Conservation (phyloP, 805 yeast species). For the Ogataea salicorniae region DNA sequence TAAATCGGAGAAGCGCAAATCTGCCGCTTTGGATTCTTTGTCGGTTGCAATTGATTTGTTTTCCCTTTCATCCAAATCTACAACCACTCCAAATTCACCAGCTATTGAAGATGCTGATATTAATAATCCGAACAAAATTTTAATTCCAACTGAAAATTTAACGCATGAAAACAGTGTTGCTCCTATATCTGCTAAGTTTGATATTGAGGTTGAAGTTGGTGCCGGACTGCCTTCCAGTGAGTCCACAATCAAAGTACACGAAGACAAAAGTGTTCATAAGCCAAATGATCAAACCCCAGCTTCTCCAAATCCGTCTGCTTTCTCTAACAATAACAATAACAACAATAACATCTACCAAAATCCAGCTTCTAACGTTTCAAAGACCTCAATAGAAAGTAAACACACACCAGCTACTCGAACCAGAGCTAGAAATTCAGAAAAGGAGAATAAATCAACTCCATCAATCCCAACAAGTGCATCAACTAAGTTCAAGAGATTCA, state of each 20-base stretch:
- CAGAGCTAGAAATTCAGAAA: slow-evolving; percentile 16
- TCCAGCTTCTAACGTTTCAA: background rate
- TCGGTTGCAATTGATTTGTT: slow-evolving; percentile 29
- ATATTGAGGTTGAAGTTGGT: slow-evolving; percentile 1
- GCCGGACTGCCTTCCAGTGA: background rate
- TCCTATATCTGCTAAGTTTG: background rate
- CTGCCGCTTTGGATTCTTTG: slow-evolving; percentile 30
- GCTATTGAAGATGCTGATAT: slow-evolving; percentile 3
- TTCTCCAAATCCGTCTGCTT: too few relatives aligned
- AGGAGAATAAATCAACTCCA: slow-evolving; percentile 17
- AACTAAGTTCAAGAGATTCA: slow-evolving; percentile 28
- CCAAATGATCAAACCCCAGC: background rate
- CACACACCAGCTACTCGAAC: background rate
- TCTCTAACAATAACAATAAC: background rate
- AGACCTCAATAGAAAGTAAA: background rate
- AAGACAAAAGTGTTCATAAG: background rate
- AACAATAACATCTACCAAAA: background rate
- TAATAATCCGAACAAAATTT: background rate
- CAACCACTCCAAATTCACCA: slow-evolving; percentile 16
- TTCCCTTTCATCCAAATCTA: slow-evolving; percentile 20
- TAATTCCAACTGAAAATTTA: background rate
- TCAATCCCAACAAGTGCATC: slow-evolving; percentile 8
- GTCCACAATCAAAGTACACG: slow-evolving; percentile 1
- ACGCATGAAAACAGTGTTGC: background rate
- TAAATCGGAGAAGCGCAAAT: slow-evolving; percentile 27